Evolutionary conservation across 2,329 filamentous ascomycete genomes (phyloP).

Genomic region (Beauveria sp.): DNA sequence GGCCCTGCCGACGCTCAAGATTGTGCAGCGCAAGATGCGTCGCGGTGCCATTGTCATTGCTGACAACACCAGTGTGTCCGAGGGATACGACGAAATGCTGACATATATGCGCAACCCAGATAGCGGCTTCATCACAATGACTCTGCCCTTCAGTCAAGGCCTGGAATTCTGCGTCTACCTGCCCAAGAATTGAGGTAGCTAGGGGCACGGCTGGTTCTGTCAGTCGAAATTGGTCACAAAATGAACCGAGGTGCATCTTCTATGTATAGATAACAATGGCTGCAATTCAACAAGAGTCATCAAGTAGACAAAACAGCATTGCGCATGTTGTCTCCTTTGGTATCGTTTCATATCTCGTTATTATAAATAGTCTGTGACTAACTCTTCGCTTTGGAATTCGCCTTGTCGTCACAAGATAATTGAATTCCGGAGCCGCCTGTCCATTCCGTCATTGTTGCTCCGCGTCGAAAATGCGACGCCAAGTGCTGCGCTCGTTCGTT

Average conservation of each 20-base stretch:
- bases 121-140: slow-evolving; percentile 35
- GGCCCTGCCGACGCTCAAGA: slow-evolving; percentile 39
- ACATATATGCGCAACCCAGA: slow-evolving; percentile 31
- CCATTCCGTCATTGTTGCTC: slow-evolving; percentile 21
- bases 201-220: background rate
- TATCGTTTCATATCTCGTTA: background rate
- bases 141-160: slow-evolving; percentile 15
- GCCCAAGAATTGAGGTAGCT: slow-evolving; percentile 5
- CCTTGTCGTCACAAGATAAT: background rate
- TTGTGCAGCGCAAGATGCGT: slow-evolving; percentile 34
- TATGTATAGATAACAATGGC: background rate
- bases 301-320: background rate
- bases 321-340: background rate
- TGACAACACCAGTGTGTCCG: slow-evolving; percentile 35
- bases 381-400: background rate
- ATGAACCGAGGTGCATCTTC: background rate
- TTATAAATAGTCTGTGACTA: background rate
- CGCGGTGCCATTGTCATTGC: slow-evolving; percentile 36
- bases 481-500: slow-evolving; percentile 22
- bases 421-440: slow-evolving; percentile 5
- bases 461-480: slow-evolving; percentile 21
- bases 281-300: background rate
- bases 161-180: slow-evolving; percentile 17
- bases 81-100: slow-evolving; percentile 35
- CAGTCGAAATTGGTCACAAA: background rate